Percentiles rank a stretch among this genome's conserved stretches.
These are phyloP conservation scores for Trametes cinnabarina DNA, from an alignment of 768 basidiomycete genomes.

Conservation along the genomic window DNA sequence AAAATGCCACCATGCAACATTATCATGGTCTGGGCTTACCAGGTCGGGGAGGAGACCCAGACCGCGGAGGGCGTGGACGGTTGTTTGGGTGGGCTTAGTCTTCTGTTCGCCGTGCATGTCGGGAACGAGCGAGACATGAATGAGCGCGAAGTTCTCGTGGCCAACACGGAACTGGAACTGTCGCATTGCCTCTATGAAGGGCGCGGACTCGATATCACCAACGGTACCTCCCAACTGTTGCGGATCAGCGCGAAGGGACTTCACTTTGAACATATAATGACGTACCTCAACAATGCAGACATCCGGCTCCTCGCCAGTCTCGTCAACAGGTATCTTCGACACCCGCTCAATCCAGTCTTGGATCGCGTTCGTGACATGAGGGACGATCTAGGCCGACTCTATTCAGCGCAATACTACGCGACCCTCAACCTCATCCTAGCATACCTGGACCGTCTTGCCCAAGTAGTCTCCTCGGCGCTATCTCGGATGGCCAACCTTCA, in stretches of 20 bases:
- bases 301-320: conserved; percentile 89
- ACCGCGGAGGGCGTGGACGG: conserved; percentile 89
- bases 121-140: conserved; percentile 97
- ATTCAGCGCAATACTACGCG: not conserved
- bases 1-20: not conserved
- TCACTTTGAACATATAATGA: not conserved
- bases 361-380: conserved; percentile 94
- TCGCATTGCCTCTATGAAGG: conserved; percentile 98
- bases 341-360: conserved; percentile 99
- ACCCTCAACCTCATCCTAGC: conserved; percentile 11
- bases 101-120: conserved; percentile 99
- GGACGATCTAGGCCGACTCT: conserved; percentile 67
- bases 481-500: not conserved
- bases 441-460: conserved; percentile 94
- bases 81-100: conserved; percentile 98
- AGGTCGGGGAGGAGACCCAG: conserved; percentile 91
- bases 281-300: conserved; percentile 94
- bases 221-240: conserved; percentile 94
- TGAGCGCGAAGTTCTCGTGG: conserved; percentile 91
- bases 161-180: conserved; percentile 99
- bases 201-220: conserved; percentile 97
- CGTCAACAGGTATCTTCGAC: conserved; percentile 90
- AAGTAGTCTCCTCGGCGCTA: conserved; percentile 86
- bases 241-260: not conserved
- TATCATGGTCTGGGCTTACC: conserved; percentile 42